phyloP scores from a whole-genome alignment of 2,329 filamentous ascomycete genomes.

The Phaeosphaeria sp. region DNA sequence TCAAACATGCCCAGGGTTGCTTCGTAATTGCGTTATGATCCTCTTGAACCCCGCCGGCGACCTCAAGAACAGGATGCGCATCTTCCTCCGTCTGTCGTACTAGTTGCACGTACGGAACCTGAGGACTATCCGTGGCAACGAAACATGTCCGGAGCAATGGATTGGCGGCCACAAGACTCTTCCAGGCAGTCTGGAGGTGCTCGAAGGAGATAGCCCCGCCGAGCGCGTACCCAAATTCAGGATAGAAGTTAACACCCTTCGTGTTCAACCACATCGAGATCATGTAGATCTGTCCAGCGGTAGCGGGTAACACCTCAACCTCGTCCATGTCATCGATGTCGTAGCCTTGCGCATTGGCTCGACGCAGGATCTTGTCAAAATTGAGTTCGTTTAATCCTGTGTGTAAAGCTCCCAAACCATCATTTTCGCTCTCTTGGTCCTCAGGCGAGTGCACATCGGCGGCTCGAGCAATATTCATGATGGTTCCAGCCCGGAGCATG shows the following conservation, averaged over 20 bases:
- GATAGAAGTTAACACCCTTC: conserved; percentile 72
- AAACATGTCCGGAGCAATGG: conserved; percentile 76
- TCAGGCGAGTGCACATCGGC: conserved; percentile 24
- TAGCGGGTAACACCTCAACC: conserved; percentile 69
- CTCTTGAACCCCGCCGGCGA: conserved; percentile 23
- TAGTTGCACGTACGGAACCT: conserved; percentile 68
- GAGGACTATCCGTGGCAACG: conserved; percentile 56
- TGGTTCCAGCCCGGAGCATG: conserved; percentile 70
- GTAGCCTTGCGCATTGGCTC: conserved; percentile 19
- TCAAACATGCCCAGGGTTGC: conserved; percentile 47
- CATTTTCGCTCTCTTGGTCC: conserved; percentile 2
- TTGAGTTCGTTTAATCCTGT: conserved; percentile 50
- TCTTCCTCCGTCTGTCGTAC: conserved; percentile 55
- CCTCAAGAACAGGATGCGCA: conserved; percentile 40
- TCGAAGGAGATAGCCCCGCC: conserved; percentile 47
- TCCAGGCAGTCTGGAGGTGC: conserved; percentile 67
- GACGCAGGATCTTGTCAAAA: conserved; percentile 46
- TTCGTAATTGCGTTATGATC: background rate
- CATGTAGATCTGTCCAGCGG: conserved; percentile 83
- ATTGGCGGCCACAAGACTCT: conserved; percentile 59
- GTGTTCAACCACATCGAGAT: conserved; percentile 77
- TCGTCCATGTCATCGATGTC: conserved; percentile 57
- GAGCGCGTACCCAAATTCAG: conserved; percentile 71
- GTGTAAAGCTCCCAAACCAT: conserved; percentile 6
- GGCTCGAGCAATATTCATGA: conserved; percentile 67